Conservation (phyloP, 805 yeast species). For the Torulaspora indica region DNA sequence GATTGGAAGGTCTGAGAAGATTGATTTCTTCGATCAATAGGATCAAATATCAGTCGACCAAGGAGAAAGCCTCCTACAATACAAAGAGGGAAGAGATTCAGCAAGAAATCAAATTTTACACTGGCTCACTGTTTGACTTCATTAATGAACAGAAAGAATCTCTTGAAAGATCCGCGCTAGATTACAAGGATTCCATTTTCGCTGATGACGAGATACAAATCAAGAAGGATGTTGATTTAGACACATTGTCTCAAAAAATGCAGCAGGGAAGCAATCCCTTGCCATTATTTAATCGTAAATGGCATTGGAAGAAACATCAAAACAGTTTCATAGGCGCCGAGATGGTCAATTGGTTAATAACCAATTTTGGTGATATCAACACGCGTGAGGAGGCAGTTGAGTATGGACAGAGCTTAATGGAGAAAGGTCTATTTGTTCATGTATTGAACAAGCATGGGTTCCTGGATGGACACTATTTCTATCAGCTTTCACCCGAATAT, state of each 20-base stretch:
- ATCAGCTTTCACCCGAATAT: conserved; percentile 59
- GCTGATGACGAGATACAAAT: conserved; percentile 36
- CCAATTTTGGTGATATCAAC: conserved; percentile 71
- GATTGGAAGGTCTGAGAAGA: conserved; percentile 83
- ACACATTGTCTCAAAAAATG: conserved; percentile 56
- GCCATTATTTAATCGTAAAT: conserved; percentile 67
- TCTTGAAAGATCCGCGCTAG: conserved; percentile 31
- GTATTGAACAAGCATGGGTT: conserved; percentile 80
- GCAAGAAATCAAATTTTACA: conserved; percentile 81
- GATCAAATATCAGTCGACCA: conserved; percentile 45
- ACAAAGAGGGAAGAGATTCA: conserved; percentile 44
- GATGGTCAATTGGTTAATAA: conserved; percentile 78
- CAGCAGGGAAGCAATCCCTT: conserved; percentile 59
- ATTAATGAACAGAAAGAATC: conserved; percentile 49
- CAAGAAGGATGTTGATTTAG: conserved; percentile 46
- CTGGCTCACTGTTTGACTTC: conserved; percentile 73
- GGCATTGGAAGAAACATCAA: conserved; percentile 82
- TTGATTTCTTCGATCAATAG: conserved; percentile 59
- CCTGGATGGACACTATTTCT: conserved; percentile 90
- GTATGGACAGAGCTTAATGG: conserved; percentile 76
- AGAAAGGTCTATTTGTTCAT: conserved; percentile 65
- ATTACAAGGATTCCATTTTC: conserved; percentile 38
- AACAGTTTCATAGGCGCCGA: conserved; percentile 84
- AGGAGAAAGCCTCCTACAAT: conserved; percentile 37
- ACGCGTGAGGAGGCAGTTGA: conserved; percentile 77